These are phyloP conservation scores for Lepidium sativum DNA, from an alignment of 345 rosid genomes.

Conservation along the genomic window DNA sequence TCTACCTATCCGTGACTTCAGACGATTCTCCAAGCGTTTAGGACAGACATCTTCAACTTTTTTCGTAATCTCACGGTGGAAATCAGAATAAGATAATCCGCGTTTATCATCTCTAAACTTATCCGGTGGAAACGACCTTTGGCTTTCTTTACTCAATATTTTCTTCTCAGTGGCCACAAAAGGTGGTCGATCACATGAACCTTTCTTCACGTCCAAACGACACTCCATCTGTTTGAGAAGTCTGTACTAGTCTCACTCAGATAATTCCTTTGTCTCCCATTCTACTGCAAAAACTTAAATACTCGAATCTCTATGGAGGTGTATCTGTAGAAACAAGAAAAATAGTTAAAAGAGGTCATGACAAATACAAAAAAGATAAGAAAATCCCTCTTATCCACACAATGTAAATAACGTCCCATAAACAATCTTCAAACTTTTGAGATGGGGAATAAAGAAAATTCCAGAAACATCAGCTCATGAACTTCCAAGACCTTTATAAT, in stretches of 20 bases:
- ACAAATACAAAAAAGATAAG: not conserved
- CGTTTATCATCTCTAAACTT: conserved; percentile 37
- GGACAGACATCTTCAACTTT: conserved; percentile 34
- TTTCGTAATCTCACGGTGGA: conserved; percentile 37
- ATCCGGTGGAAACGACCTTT: conserved; percentile 28
- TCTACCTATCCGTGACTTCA: conserved; percentile 23
- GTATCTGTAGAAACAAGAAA: not conserved
- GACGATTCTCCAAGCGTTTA: conserved; percentile 28
- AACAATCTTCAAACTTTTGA: not conserved
- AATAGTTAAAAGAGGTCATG: not conserved
- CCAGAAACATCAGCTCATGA: not conserved
- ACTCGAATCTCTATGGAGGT: not conserved
- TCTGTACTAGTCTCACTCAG: not conserved
- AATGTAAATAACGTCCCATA: not conserved
- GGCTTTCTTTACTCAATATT: conserved; percentile 17
- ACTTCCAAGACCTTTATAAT: not conserved
- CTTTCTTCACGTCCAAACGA: conserved; percentile 26
- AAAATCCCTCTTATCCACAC: conserved; percentile 1
- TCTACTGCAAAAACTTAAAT: not conserved
- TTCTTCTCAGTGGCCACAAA: conserved; percentile 27
- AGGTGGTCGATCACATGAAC: conserved; percentile 26
- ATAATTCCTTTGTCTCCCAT: conserved; percentile 2
- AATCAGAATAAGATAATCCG: conserved; percentile 37
- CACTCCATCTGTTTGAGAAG: conserved; percentile 32
- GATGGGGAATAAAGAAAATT: not conserved